Evolutionary conservation across 257 asterid genomes (phyloP), one percentile per base, ranked within the genome.

Genomic region (Nemophila menziesii): DNA sequence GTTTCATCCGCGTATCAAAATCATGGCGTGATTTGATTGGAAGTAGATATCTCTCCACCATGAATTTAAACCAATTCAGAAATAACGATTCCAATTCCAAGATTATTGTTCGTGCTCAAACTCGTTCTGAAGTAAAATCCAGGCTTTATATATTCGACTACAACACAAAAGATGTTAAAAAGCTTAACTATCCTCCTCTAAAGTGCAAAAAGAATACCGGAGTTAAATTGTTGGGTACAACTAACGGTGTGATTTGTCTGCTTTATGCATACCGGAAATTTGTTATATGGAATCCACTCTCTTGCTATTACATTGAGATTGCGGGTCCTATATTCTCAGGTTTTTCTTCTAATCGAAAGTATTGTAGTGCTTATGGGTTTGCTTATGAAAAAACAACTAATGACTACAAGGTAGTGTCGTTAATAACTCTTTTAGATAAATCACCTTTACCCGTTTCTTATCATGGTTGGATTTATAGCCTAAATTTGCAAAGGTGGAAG

Each of bases 271-370:
- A 44, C 7, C n/a, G 11, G 1, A 22, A 22, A 14, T 21, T 22
- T 22, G 20, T 44, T 22, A 13, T 44, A 20, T 44, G 49, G 49
- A 44, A 44, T 23, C 51, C 20, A 2, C 23, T 29, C 2, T 29
- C 36, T 7, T 5, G 8, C 2, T 7, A 29, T 2, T 29, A 29
- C 12, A 7, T 10, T 10, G 36, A 29, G 36, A 7, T 29, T 7
- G 8, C 1, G 2, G 12, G 36, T 13, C 36, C 36, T 29, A 10
- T 2, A 13, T 2, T 7, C 36, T 29, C 36, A 7, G 1, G 4
- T 13, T 13, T 13, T 29, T 29, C 36, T 29, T 5, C 7, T n/a
- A n/a, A n/a, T n/a, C n/a, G n/a, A n/a, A n/a, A n/a, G n/a, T n/a
- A n/a, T n/a, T n/a, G n/a, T n/a, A n/a, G n/a, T n/a, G n/a, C n/a